A percentile compares a stretch with the other conserved stretches of the same genome.
phyloP scores from a whole-genome alignment of 148 eudicot genomes.

The Rhododendron mucronatum region DNA sequence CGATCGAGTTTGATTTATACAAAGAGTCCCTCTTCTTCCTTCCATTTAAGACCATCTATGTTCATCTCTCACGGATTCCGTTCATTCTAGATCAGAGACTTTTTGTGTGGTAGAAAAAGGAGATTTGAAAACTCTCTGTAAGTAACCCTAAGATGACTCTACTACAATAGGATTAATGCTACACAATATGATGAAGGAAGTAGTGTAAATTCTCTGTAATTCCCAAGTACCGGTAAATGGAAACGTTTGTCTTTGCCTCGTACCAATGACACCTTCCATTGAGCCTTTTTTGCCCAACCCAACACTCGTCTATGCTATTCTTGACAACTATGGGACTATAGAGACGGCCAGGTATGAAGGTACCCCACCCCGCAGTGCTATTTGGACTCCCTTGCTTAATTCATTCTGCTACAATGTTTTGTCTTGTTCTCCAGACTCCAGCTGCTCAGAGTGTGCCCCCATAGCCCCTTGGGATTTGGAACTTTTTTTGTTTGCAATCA shows the following conservation, averaged over 20 bases:
- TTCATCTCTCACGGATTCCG: neutral
- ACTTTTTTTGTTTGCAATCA: neutral
- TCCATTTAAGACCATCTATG: neutral
- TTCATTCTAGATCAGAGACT: neutral
- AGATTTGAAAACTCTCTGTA: neutral
- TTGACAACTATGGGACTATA: neutral
- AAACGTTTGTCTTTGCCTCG: neutral
- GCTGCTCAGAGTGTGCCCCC: neutral
- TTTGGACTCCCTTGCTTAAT: neutral
- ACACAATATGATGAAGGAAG: neutral
- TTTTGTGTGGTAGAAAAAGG: too few relatives aligned
- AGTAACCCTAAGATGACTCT: neutral
- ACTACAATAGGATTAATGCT: neutral
- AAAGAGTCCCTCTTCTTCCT: neutral
- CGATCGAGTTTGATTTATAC: too few relatives aligned
- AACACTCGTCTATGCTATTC: neutral
- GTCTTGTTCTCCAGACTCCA: neutral
- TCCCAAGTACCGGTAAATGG: neutral
- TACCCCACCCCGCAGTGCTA: neutral
- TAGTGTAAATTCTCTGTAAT: neutral
- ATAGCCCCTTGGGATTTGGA: neutral
- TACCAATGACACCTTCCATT: neutral
- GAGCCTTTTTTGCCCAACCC: neutral
- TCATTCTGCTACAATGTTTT: neutral
- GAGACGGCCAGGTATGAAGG: neutral